These are phyloP conservation scores for Uromyces viciae-fabae DNA, from an alignment of 1,284 basidiomycete genomes.

Conservation along the genomic window DNA sequence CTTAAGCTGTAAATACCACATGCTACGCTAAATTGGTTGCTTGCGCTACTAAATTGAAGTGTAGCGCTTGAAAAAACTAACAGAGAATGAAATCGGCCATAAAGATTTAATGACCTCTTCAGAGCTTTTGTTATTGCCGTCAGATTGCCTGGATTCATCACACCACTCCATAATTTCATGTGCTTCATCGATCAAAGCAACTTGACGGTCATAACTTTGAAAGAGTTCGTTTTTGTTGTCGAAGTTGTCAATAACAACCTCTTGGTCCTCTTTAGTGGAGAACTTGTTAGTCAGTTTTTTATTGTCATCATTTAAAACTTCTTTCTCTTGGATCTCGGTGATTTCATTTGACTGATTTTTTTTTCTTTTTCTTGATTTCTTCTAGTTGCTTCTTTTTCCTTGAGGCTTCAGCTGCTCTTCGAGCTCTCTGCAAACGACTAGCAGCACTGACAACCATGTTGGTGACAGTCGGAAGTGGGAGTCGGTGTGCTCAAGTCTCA, in stretches of 20 bases:
- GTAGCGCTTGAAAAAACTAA: too few relatives aligned
- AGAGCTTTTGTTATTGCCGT: neutral
- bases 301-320: too few relatives aligned
- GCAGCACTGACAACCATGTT: neutral
- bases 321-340: too few relatives aligned
- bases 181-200: neutral
- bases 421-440: neutral
- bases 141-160: neutral
- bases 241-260: too few relatives aligned
- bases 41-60: too few relatives aligned
- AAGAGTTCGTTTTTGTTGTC: too few relatives aligned
- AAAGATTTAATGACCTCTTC: neutral
- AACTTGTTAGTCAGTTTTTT: neutral
- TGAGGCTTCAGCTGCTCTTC: neutral
- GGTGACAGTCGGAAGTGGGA: too few relatives aligned
- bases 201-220: too few relatives aligned
- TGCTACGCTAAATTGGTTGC: too few relatives aligned
- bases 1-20: too few relatives aligned
- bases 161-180: neutral
- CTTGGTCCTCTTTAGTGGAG: neutral
- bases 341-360: neutral
- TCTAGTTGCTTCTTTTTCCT: neutral
- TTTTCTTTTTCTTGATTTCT: neutral
- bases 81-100: constrained; percentile 5
- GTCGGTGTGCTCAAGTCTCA: too few relatives aligned